Conservation (phyloP, 2,329 filamentous ascomycete species). For the Kalaharituber pfeilii region DNA sequence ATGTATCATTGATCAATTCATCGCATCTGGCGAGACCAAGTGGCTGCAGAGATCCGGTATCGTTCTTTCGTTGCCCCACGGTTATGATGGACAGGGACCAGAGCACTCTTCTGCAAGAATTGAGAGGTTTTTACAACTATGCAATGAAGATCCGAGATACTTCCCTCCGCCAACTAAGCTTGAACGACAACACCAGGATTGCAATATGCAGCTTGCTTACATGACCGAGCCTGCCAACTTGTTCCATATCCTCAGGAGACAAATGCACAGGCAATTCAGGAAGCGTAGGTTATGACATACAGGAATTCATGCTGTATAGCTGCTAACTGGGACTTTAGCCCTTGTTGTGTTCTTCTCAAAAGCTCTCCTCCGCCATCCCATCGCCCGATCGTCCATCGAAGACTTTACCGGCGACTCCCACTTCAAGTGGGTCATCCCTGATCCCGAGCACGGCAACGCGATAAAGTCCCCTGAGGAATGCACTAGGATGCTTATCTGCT, state of each 20-base stretch:
- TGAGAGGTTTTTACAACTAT: constrained; percentile 91
- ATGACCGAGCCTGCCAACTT: constrained; percentile 92
- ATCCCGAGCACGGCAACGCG: constrained; percentile 62
- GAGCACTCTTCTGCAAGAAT: constrained; percentile 96
- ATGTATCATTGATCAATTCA: constrained; percentile 97
- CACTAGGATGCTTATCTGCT: constrained; percentile 84
- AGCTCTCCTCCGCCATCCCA: constrained; percentile 79
- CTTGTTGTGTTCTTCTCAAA: constrained; percentile 98
- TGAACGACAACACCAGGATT: constrained; percentile 94
- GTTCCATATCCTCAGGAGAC: constrained; percentile 89
- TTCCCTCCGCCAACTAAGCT: constrained; percentile 82
- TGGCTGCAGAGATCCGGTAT: constrained; percentile 97
- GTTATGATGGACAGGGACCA: constrained; percentile 93
- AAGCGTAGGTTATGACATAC: constrained; percentile 53
- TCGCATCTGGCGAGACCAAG: constrained; percentile 92
- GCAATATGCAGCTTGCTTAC: constrained; percentile 97
- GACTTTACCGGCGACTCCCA: constrained; percentile 82
- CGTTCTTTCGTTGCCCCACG: constrained; percentile 89
- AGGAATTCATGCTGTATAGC: constrained; percentile 9
- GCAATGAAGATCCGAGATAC: constrained; percentile 88
- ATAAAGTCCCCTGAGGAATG: constrained; percentile 73
- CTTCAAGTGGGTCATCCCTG: constrained; percentile 92
- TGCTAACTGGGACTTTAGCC: constrained; percentile 36
- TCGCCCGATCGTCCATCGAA: constrained; percentile 75
- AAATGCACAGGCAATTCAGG: constrained; percentile 98